These are phyloP conservation scores for Madurella mycetomatis DNA, from an alignment of 2,329 filamentous ascomycete genomes.

Conservation along the genomic window DNA sequence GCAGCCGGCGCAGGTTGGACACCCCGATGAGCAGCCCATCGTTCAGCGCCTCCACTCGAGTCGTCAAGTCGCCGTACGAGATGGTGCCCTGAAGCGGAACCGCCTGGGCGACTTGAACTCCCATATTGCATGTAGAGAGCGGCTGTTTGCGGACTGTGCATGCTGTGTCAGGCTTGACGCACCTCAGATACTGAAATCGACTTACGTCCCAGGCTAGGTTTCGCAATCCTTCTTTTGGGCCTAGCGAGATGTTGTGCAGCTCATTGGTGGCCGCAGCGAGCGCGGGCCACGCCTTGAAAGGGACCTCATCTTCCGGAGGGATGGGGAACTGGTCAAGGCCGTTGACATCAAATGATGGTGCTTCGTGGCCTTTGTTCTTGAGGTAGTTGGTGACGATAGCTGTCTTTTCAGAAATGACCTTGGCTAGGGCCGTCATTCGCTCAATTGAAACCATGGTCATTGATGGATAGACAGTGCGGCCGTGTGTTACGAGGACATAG, in stretches of 20 bases:
- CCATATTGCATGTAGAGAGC: conserved; percentile 31
- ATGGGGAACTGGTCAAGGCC: conserved; percentile 20
- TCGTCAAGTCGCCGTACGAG: conserved; percentile 27
- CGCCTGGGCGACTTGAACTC: conserved; percentile 31
- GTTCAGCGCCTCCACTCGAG: conserved; percentile 19
- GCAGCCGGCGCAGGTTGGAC: conserved; percentile 32
- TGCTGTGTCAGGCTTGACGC: conserved; percentile 1
- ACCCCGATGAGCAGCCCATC: conserved; percentile 14
- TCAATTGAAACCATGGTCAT: background rate
- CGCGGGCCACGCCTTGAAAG: conserved; percentile 16
- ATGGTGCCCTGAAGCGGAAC: conserved; percentile 29
- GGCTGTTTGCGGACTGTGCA: conserved; percentile 22
- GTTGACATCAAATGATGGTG: conserved; percentile 19
- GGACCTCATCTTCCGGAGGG: conserved; percentile 11
- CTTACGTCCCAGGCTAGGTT: conserved; percentile 26
- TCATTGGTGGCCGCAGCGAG: conserved; percentile 27
- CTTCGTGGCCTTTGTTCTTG: conserved; percentile 16
- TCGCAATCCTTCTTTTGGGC: conserved; percentile 26
- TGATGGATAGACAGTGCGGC: background rate
- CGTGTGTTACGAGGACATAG: background rate
- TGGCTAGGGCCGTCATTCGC: conserved; percentile 11
- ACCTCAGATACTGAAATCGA: background rate
- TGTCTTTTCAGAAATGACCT: conserved; percentile 21
- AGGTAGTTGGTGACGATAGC: conserved; percentile 21
- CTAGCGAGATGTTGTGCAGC: conserved; percentile 26